Evolutionary conservation across 306 rosid genomes (phyloP).

Genomic region (Ormosia semicastrata): DNA sequence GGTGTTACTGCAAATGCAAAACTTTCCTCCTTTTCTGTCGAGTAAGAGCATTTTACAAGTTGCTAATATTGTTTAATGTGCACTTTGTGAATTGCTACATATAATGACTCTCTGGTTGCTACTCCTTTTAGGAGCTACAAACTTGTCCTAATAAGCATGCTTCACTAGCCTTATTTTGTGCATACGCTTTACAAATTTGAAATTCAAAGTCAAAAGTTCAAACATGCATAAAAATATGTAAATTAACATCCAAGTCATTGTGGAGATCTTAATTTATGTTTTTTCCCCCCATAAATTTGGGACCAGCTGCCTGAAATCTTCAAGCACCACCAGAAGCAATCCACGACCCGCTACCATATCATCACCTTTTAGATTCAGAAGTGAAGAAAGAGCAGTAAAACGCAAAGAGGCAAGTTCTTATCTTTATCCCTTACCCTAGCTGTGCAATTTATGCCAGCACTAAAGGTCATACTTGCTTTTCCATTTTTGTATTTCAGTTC

Average conservation of each 20-base stretch:
- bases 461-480: not conserved
- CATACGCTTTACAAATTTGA: not conserved
- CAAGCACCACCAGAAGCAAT: slow-evolving; percentile 44
- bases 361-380: slow-evolving; percentile 72
- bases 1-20: slow-evolving; percentile 36
- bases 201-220: not conserved
- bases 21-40: slow-evolving; percentile 25
- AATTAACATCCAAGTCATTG: not conserved
- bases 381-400: slow-evolving; percentile 90
- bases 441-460: not conserved
- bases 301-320: slow-evolving; percentile 51
- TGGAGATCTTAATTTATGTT: not conserved
- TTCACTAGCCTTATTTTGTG: not conserved
- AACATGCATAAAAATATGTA: not conserved
- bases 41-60: slow-evolving; percentile 36
- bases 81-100: not conserved
- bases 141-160: not conserved
- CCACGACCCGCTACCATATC: slow-evolving; percentile 40
- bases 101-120: not conserved
- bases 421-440: not conserved
- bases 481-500: slow-evolving; percentile 53
- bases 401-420: slow-evolving; percentile 75
- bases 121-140: not conserved
- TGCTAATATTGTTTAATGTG: slow-evolving; percentile 6
- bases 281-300: slow-evolving; percentile 1